Evolutionary conservation across 108 stramenopile genomes (phyloP).

Genomic region (Fragilaria crotonensis): DNA sequence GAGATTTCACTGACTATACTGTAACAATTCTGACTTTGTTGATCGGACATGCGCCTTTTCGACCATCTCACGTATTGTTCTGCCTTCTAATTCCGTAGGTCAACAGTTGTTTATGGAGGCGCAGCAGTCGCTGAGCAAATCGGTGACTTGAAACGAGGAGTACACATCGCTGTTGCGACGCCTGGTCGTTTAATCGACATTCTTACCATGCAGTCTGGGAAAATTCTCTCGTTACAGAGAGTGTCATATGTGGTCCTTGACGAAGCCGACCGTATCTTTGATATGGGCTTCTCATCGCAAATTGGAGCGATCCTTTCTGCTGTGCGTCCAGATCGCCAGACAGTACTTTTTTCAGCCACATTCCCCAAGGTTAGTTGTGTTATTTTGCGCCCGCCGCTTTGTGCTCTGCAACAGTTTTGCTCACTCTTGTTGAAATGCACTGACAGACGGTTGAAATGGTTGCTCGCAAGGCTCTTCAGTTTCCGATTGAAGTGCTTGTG

Average conservation of each 20-base stretch:
- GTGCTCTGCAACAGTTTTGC: too few relatives aligned
- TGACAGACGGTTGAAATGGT: constrained; percentile 78
- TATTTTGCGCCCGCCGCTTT: too few relatives aligned
- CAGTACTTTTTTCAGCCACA: constrained; percentile 97
- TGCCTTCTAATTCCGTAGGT: constrained; percentile 38
- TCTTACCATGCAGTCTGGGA: constrained; percentile 96
- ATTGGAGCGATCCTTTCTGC: constrained; percentile 88
- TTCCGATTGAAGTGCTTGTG: constrained; percentile 92
- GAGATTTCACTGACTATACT: too few relatives aligned
- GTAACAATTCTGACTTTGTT: too few relatives aligned
- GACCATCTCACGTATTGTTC: too few relatives aligned
- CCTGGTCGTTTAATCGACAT: constrained; percentile 99
- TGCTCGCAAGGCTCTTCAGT: constrained; percentile 83
- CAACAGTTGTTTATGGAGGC: constrained; percentile 96
- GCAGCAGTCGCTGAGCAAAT: constrained; percentile 96
- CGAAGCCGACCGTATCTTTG: constrained; percentile 99
- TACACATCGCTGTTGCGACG: constrained; percentile 96
- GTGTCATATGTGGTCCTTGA: constrained; percentile 96
- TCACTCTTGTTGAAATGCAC: too few relatives aligned
- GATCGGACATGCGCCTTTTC: too few relatives aligned
- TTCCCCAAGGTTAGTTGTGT: constrained; percentile 86
- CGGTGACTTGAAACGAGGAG: constrained; percentile 92
- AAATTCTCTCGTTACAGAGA: constrained; percentile 83
- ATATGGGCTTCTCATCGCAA: constrained; percentile 99
- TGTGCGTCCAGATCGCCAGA: constrained; percentile 92